Evolutionary conservation across 257 asterid genomes (phyloP), one percentile per base, ranked within the genome.

Genomic region (Przewalskia tangutica): DNA sequence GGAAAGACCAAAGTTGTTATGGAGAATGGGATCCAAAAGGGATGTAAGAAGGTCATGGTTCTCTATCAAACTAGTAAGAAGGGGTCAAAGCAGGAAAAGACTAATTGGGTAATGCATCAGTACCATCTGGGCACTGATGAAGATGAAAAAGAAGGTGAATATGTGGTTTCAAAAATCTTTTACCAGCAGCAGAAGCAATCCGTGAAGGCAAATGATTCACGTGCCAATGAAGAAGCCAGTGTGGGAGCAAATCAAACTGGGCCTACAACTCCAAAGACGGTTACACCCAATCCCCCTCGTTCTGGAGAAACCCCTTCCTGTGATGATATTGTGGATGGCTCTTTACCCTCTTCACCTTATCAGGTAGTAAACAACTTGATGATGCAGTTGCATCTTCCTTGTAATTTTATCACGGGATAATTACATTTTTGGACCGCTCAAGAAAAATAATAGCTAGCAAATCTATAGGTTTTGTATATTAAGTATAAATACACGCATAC

Each of bases 41-140:
- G 99, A 2, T 91, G 85, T 13, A 97, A 97, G 89, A 97, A 97
- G 85, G 93, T 97, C 84, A 88, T 96, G 98, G 99, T 97, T 77
- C 91, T 97, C 48, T 92, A 97, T 62, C 82, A 86, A 51, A 77
- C 80, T 7, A 55, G 93, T 9, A 91, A 88, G 88, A 81, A 64
- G 68, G 97, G 91, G 17, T 83, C 89, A 48, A 94, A 90, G 80
- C 91, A 95, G 1, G 93, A 81, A 51, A 96, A 91, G 70, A 89
- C 91, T 80, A 88, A 89, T 44, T 97, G 99, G 99, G 92, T 90
- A 66, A 94, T 97, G 98, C 96, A 97, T 86, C 99, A 97, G 85
- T 93, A 88, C 88, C 98, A 97, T 85, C 88, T 97, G 12, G 99
- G 99, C 9, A 80, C 73, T 0, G 84, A 89, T 16, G 92, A 89